Base-by-base conservation (phyloP, 2,329 filamentous ascomycete genomes). In the Aspergillus sp. region DNA sequence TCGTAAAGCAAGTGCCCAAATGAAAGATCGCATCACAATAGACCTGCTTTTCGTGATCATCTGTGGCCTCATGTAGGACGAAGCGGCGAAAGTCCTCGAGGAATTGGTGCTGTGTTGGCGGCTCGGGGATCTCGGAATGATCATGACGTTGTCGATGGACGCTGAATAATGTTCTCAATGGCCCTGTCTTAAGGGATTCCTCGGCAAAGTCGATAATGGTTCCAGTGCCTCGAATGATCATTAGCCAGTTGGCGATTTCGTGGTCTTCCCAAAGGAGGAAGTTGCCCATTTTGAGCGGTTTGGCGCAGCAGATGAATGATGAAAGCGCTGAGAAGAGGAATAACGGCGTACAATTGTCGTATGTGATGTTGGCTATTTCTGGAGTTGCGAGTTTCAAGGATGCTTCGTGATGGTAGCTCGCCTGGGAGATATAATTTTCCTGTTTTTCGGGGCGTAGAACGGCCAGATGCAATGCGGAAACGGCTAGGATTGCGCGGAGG, bases 381-480 rank as follows among this genome's bases (percentile, higher is more conserved):
- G 73, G 66, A 0, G 74, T 66, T 1, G 74, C 75, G 30, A 71
- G 59, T 21, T 68, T 67, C 10, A 73, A 58, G 7, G 74, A 71
- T 6, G 67, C 66, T 51, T 74, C 71, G 42, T 80, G 74, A 41
- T 79, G 77, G 21, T 68, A 54, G 52, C 73, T 67, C 2, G 76
- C 78, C 54, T 76, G 73, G 13, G 73, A 64, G 13, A 79, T 66
- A 58, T 81, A 83, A 38, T 30, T 8, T 66, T 71, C n/a, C 76
- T 73, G 19, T 70, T 71, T 54, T 68, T 72, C 6, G 76, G 72
- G 0, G 75, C 77, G 7, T 73, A 73, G 42, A 41, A 75, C 73
- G 1, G 81, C 78, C 3, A 84, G 71, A 61, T 85, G 83, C 2
- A 84, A 68, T 0, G 82, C 81, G 2, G 82, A 77, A 7, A 84